These are phyloP conservation scores for Amoebophrya sp. DNA, from an alignment of 169 alveolate genomes.

Conservation along the genomic window DNA sequence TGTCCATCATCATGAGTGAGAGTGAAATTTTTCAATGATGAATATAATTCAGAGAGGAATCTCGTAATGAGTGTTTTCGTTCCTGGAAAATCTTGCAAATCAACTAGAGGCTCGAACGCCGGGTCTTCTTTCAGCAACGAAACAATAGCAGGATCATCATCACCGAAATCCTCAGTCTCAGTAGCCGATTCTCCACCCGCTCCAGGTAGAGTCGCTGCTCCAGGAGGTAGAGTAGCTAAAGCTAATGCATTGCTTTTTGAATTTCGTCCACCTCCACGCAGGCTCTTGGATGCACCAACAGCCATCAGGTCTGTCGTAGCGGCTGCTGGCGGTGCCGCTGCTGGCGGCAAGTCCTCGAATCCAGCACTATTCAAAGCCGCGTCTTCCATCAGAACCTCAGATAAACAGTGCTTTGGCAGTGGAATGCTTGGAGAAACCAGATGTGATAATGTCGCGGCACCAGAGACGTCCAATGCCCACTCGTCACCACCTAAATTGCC, in stretches of 20 bases:
- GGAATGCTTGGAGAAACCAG: neutral
- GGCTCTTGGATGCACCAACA: too few species aligned
- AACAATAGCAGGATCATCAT: neutral
- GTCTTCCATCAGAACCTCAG: neutral
- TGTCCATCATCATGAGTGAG: too few species aligned
- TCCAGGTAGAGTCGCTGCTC: too few species aligned
- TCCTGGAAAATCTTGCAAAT: neutral
- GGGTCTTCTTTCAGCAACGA: neutral
- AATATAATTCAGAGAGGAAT: too few species aligned
- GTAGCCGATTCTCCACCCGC: neutral
- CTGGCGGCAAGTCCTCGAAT: neutral
- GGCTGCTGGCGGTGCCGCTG: too few species aligned
- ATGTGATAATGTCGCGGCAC: neutral
- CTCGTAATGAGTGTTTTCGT: neutral
- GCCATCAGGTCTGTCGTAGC: too few species aligned
- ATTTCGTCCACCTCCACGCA: too few species aligned
- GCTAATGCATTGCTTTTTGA: too few species aligned
- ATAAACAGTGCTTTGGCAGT: neutral
- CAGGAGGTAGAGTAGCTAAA: too few species aligned
- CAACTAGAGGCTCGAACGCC: neutral
- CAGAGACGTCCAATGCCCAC: neutral
- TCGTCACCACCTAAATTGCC: neutral
- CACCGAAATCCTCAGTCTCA: neutral
- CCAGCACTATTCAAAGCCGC: neutral
- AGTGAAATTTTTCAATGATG: too few species aligned